A percentile compares a stretch with the other conserved stretches of the same genome.
phyloP scores from a whole-genome alignment of 1,139 yeast species.

The Hansenula sp. region DNA sequence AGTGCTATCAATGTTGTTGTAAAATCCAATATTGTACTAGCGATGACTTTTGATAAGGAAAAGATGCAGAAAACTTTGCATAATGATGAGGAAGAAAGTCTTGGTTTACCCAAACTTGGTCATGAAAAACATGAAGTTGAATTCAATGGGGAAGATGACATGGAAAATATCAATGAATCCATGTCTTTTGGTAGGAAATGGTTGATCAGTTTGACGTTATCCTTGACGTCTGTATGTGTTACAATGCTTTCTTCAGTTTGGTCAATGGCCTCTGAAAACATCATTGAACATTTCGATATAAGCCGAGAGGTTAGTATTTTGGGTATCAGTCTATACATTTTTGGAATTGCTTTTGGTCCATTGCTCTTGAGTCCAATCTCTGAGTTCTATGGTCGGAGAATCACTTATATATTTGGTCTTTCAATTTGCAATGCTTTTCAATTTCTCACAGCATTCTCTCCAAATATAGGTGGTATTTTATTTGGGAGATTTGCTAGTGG shows the following conservation, averaged over 20 bases:
- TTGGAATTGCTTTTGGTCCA: slow-evolving; percentile 79
- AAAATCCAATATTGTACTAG: too few relatives aligned
- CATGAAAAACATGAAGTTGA: slow-evolving; percentile 24
- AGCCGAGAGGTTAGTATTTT: slow-evolving; percentile 57
- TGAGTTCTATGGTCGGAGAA: slow-evolving; percentile 71
- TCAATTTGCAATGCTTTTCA: slow-evolving; percentile 57
- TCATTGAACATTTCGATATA: slow-evolving; percentile 45
- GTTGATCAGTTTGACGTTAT: slow-evolving; percentile 47
- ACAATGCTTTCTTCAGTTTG: slow-evolving; percentile 54
- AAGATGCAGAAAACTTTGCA: too few relatives aligned
- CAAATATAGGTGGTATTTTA: slow-evolving; percentile 56
- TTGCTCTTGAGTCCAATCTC: slow-evolving; percentile 75
- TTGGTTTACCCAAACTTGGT: too few relatives aligned
- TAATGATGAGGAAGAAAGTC: too few relatives aligned
- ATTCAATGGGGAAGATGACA: slow-evolving; percentile 38
- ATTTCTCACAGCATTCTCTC: slow-evolving; percentile 63
- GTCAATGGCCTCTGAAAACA: slow-evolving; percentile 49
- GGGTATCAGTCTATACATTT: slow-evolving; percentile 57
- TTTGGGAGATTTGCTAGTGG: slow-evolving; percentile 69
- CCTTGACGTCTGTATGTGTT: slow-evolving; percentile 42
- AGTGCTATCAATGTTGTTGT: too few relatives aligned
- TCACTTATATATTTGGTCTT: slow-evolving; percentile 60
- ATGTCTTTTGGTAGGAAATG: slow-evolving; percentile 42
- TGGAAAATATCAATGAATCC: slow-evolving; percentile 42
- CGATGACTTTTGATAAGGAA: too few relatives aligned